Base-by-base conservation (phyloP, 1,284 basidiomycete genomes). In the Fereydounia khargensis region DNA sequence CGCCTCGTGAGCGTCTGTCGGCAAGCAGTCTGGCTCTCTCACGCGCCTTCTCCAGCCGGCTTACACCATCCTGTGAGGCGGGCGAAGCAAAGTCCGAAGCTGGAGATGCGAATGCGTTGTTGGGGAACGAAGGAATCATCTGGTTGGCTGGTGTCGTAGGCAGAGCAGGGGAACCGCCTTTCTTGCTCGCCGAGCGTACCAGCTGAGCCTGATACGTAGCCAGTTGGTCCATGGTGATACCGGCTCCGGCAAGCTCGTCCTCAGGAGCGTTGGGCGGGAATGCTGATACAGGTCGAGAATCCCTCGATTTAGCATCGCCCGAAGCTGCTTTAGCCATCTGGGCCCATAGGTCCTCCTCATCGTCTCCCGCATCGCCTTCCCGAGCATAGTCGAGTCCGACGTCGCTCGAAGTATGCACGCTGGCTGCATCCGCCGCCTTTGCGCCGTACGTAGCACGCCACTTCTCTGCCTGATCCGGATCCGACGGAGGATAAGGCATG, bases 331-430 rank as follows among this genome's bases (percentile, higher is more conserved):
- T 41, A 6, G 51, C 64, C 39, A 70, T 60, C 14, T 39, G 56
- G 4, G 59, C 66, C 68, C 68, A 70, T 10, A 70, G 34, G 35
- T 70, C 65, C 19, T 66, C 65, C 0, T 50, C 55, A 8, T 62
- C 58, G n/a, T 47, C 50, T 11, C 30, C 32, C 13, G 39, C 35
- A 17, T 25, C 28, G 16, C 13, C 24, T 13, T 40, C 36, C 27
- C 32, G 35, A 14, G 30, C 31, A 31, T 45, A 43, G 6, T 35
- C 31, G 10, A 42, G 24, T 3, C 46, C 44, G 24, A 49, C 50
- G 22, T 54, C 62, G 3, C 47, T 40, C 22, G 58, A 46, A 16
- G 42, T 24, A 18, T 27, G 28, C n/a, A 50, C 31, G 28, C 53
- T 61, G 9, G 38, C 49, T 38, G 49, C 35, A 30, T 62, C 54